Evolutionary conservation across 2,329 filamentous ascomycete genomes (phyloP).

Genomic region (Anthostomella pinea): DNA sequence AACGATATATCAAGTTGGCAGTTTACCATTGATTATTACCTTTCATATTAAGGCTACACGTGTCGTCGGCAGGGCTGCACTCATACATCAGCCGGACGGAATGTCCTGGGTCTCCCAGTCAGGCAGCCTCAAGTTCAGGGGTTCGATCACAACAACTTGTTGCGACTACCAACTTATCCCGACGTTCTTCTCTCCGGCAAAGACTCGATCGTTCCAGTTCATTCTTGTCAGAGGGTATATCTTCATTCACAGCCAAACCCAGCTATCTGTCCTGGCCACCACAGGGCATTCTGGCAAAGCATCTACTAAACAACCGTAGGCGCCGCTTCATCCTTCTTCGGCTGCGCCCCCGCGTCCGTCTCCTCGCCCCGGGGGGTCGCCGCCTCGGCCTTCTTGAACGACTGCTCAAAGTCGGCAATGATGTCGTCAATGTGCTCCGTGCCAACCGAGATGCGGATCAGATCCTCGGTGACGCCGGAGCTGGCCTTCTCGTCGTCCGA

Average conservation of each 20-base stretch:
- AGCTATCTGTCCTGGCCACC: too few species aligned
- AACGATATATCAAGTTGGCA: too few species aligned
- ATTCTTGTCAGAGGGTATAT: slow-evolving; percentile 13
- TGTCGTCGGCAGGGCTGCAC: too few species aligned
- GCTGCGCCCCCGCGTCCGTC: slow-evolving; percentile 24
- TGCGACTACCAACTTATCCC: too few species aligned
- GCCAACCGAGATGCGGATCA: slow-evolving; percentile 92
- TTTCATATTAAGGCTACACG: too few species aligned
- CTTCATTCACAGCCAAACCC: slow-evolving; percentile 7
- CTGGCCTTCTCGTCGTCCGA: slow-evolving; percentile 71
- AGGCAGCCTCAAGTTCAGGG: too few species aligned
- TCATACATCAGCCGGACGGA: too few species aligned
- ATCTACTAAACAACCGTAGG: slow-evolving; percentile 34
- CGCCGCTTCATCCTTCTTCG: slow-evolving; percentile 38
- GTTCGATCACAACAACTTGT: too few species aligned
- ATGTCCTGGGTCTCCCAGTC: too few species aligned
- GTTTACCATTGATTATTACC: too few species aligned
- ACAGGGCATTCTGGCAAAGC: too few species aligned
- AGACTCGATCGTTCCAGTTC: background rate
- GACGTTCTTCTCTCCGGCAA: slow-evolving; percentile 1
- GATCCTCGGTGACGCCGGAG: slow-evolving; percentile 84
- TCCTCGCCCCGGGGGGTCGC: slow-evolving; percentile 33
- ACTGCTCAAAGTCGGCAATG: slow-evolving; percentile 91
- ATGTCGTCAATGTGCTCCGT: slow-evolving; percentile 98
- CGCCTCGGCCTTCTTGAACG: slow-evolving; percentile 63